phyloP scores from a whole-genome alignment of 2,329 filamentous ascomycete genomes.

The Pyrenophora seminiperda region DNA sequence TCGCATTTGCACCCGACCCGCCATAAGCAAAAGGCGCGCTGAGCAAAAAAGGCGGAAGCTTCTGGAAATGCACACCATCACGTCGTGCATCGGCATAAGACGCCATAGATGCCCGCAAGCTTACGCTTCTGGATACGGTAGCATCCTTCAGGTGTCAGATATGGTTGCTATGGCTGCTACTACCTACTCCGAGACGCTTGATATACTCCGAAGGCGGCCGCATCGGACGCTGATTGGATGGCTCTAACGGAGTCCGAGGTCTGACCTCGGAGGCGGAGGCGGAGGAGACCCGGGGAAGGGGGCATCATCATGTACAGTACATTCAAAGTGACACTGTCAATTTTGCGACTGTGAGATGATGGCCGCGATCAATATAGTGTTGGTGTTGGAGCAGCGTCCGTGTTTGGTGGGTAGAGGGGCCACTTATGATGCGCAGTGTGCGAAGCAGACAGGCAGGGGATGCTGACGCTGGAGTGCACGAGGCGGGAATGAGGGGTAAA shows the following conservation, averaged over 20 bases:
- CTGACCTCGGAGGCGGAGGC: conserved; percentile 27
- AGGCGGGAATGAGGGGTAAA: conserved; percentile 6
- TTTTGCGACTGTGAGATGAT: background rate
- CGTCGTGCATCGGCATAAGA: too few relatives aligned
- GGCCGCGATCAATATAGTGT: background rate
- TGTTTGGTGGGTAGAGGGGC: background rate
- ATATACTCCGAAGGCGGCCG: conserved; percentile 8
- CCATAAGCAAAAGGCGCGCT: background rate
- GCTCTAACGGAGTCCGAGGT: conserved; percentile 28
- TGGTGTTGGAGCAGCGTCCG: background rate
- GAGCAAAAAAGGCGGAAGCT: background rate
- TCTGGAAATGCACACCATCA: too few relatives aligned
- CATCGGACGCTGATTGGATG: conserved; percentile 18
- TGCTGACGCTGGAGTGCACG: background rate
- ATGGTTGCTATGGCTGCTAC: conserved; percentile 3
- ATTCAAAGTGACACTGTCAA: background rate
- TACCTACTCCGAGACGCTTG: conserved; percentile 1
- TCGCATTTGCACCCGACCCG: background rate
- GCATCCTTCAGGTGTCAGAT: conserved; percentile 9
- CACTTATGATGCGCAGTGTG: background rate
- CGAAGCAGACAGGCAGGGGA: conserved; percentile 4
- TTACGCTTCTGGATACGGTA: background rate
- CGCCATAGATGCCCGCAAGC: background rate
- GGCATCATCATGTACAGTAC: conserved; percentile 14
- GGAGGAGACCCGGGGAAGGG: conserved; percentile 38